Evolutionary conservation across 2,329 filamentous ascomycete genomes (phyloP).

Genomic region (Tolypocladium endophyticum): DNA sequence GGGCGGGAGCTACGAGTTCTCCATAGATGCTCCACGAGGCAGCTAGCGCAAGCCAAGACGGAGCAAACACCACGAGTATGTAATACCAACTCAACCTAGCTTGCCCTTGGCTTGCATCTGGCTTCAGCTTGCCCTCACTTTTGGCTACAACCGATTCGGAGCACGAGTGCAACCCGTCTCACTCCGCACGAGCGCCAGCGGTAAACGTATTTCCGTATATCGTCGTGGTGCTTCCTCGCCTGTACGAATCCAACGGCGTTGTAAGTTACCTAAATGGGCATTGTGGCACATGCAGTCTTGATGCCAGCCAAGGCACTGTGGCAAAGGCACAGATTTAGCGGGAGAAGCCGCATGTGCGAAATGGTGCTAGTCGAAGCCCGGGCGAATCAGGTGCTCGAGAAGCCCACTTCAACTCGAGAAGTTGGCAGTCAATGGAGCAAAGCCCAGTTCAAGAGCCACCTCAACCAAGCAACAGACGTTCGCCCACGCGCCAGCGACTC

Average conservation of each 20-base stretch:
- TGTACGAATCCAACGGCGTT: neutral
- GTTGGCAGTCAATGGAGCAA: neutral
- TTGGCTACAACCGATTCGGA: neutral
- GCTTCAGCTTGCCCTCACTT: neutral
- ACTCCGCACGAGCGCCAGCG: neutral
- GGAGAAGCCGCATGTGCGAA: neutral
- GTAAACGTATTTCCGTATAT: neutral
- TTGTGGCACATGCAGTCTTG: neutral
- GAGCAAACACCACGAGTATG: neutral
- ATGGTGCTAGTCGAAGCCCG: neutral
- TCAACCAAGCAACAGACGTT: no score
- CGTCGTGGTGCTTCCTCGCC: neutral
- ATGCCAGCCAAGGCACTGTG: neutral
- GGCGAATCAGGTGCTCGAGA: neutral
- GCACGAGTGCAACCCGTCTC: neutral
- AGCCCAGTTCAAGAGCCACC: no score
- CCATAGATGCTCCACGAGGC: neutral
- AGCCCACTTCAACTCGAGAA: neutral
- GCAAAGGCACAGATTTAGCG: neutral
- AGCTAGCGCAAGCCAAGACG: neutral
- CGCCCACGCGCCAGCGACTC: no score
- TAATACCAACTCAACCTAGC: neutral
- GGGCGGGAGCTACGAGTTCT: neutral
- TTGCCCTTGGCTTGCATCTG: neutral
- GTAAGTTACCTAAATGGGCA: neutral